These are phyloP conservation scores for Fomes fomentarius DNA, from an alignment of 1,284 basidiomycete species.

Conservation along the genomic window DNA sequence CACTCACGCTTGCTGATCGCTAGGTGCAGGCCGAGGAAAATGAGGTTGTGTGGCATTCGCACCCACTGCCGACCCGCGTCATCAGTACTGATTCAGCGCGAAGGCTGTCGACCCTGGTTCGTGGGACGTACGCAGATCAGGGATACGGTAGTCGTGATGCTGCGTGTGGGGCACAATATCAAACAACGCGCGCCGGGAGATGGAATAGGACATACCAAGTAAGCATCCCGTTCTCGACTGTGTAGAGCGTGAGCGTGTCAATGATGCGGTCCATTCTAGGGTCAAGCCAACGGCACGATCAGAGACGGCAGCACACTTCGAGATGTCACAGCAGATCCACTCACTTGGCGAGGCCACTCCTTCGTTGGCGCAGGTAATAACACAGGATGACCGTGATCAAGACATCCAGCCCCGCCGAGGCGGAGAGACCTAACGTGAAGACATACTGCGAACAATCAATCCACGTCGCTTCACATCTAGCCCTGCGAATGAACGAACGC, in stretches of 20 bases:
- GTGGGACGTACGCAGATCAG: constrained; percentile 15
- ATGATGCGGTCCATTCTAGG: constrained; percentile 16
- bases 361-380: constrained; percentile 14
- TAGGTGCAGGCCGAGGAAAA: constrained; percentile 16
- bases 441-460: constrained; percentile 5
- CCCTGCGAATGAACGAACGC: not conserved
- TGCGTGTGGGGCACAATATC: not conserved
- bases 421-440: constrained; percentile 13
- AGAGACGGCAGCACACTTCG: not conserved
- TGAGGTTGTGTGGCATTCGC: constrained; percentile 15
- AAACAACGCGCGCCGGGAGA: too few species aligned
- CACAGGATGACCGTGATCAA: constrained; percentile 16
- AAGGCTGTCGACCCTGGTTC: too few species aligned
- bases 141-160: constrained; percentile 13
- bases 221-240: constrained; percentile 18
- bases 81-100: too few species aligned
- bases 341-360: constrained; percentile 12
- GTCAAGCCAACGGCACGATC: not conserved
- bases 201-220: constrained; percentile 17
- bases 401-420: constrained; percentile 10
- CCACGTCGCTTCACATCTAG: not conserved
- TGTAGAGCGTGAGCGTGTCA: constrained; percentile 9
- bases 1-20: constrained; percentile 18
- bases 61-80: constrained; percentile 5
- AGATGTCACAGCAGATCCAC: not conserved